These are phyloP conservation scores for Phytophthora meadii DNA, from an alignment of 352 stramenopile species.

Conservation along the genomic window DNA sequence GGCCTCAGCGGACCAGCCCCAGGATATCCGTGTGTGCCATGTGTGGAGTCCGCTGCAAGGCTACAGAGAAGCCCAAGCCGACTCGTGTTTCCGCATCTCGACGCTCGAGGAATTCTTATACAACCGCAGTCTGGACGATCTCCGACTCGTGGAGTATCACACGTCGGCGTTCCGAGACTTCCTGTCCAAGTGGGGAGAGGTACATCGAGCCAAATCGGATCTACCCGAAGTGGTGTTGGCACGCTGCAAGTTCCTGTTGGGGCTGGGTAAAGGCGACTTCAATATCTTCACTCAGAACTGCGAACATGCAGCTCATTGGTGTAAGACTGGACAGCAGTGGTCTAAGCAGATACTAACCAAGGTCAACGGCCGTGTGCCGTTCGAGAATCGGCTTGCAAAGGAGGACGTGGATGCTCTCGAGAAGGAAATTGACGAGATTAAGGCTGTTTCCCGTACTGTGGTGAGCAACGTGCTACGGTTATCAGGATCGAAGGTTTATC, in stretches of 20 bases:
- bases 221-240: slow-evolving; percentile 77
- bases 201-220: slow-evolving; percentile 74
- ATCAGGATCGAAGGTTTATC: slow-evolving; percentile 54
- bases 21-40: slow-evolving; percentile 71
- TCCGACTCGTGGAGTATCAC: slow-evolving; percentile 80
- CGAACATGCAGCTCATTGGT: slow-evolving; percentile 84
- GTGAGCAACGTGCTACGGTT: slow-evolving; percentile 70
- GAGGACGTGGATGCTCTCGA: slow-evolving; percentile 74
- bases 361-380: slow-evolving; percentile 61
- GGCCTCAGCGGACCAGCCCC: slow-evolving; percentile 50
- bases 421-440: slow-evolving; percentile 71
- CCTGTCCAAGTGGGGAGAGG: slow-evolving; percentile 74
- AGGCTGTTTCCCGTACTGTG: slow-evolving; percentile 58
- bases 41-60: slow-evolving; percentile 72
- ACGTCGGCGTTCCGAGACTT: slow-evolving; percentile 72
- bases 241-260: slow-evolving; percentile 77
- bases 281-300: slow-evolving; percentile 87
- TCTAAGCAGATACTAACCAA: slow-evolving; percentile 73
- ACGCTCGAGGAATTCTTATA: slow-evolving; percentile 77
- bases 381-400: slow-evolving; percentile 62
- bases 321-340: slow-evolving; percentile 80
- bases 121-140: slow-evolving; percentile 48
- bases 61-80: slow-evolving; percentile 64
- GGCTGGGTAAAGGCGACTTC: slow-evolving; percentile 73
- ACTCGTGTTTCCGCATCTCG: slow-evolving; percentile 83